phyloP scores from a whole-genome alignment of 2,329 filamentous ascomycete species.

The Chrysoporthe cubensis region DNA sequence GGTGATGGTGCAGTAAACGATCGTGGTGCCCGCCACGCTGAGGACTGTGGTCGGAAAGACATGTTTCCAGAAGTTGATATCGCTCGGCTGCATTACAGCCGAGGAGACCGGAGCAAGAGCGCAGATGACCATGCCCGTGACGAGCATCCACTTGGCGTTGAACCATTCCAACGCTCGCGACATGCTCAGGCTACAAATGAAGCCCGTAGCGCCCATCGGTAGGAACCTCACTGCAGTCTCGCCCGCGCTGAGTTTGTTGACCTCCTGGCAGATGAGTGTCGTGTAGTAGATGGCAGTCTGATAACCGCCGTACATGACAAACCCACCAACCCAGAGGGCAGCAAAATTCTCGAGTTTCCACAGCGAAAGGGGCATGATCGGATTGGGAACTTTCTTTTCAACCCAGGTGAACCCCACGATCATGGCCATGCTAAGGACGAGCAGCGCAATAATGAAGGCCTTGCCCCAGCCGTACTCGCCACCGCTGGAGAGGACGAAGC shows the following conservation, averaged over 20 bases:
- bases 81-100: constrained; percentile 30
- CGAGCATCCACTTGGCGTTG: constrained; percentile 43
- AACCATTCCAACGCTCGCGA: constrained; percentile 42
- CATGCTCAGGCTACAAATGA: constrained; percentile 41
- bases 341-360: constrained; percentile 52
- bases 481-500: constrained; percentile 49
- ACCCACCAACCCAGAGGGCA: constrained; percentile 48
- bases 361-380: constrained; percentile 49
- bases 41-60: constrained; percentile 44
- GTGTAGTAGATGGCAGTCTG: constrained; percentile 48
- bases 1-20: constrained; percentile 47
- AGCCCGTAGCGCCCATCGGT: constrained; percentile 45
- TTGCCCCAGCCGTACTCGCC: constrained; percentile 50
- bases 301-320: constrained; percentile 47
- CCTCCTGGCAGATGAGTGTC: constrained; percentile 45
- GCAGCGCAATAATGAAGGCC: constrained; percentile 48
- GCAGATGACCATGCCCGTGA: constrained; percentile 41
- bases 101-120: constrained; percentile 43
- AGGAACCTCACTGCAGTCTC: constrained; percentile 45
- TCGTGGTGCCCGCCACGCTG: constrained; percentile 44
- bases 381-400: constrained; percentile 48
- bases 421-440: constrained; percentile 43
- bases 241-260: constrained; percentile 43
- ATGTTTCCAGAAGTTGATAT: constrained; percentile 41
- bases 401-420: constrained; percentile 43